Conservation (phyloP, 1,139 yeast species). For the Taiozyma sp. region DNA sequence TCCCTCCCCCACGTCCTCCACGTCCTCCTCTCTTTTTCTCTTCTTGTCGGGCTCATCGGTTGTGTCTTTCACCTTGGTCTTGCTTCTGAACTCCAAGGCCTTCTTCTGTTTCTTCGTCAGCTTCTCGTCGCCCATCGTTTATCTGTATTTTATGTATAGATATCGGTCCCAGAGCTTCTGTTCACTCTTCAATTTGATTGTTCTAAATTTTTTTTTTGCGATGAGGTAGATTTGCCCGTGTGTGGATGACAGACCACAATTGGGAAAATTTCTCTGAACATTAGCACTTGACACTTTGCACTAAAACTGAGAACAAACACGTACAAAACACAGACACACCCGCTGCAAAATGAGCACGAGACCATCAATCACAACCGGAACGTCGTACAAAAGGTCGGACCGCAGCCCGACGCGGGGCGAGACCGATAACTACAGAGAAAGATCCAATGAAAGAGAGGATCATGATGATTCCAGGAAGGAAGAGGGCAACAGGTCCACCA, state of each 20-base stretch:
- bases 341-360: neutral
- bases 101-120: constrained; percentile 77
- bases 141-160: neutral
- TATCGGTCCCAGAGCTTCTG: too few species aligned
- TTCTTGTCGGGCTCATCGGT: constrained; percentile 24
- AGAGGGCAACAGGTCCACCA: neutral
- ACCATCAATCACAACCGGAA: neutral
- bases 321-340: neutral
- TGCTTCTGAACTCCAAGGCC: constrained; percentile 65
- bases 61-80: constrained; percentile 26
- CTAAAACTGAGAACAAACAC: neutral
- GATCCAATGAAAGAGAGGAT: constrained; percentile 1
- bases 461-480: constrained; percentile 11
- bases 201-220: neutral
- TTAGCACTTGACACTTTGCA: too few species aligned
- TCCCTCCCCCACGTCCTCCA: constrained; percentile 19
- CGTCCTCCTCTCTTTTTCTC: constrained; percentile 26
- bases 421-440: neutral
- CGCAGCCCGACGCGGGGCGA: constrained; percentile 1
- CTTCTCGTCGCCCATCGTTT: constrained; percentile 30
- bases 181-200: neutral
- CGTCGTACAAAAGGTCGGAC: neutral
- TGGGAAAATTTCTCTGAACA: neutral
- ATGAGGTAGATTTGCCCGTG: neutral
- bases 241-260: neutral